Evolutionary conservation across 1,284 basidiomycete genomes (phyloP).

Genomic region (Cryptococcus sp.): DNA sequence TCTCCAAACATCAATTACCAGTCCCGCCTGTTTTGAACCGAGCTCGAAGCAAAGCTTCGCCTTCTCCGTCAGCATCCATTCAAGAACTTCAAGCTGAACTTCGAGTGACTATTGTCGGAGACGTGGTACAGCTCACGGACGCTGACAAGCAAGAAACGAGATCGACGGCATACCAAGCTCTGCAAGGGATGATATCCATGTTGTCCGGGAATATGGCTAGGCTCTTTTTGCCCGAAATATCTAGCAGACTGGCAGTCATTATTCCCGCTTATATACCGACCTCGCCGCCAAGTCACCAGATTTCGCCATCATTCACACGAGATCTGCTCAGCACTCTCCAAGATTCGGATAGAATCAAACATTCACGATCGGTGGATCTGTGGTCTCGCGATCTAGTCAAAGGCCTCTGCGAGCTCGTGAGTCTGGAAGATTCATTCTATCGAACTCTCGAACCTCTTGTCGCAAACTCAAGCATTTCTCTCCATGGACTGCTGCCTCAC

Average conservation of each 20-base stretch:
- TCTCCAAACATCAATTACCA: slow-evolving; percentile 2
- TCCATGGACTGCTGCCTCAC: slow-evolving; percentile 68
- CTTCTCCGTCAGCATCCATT: not conserved
- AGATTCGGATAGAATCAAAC: slow-evolving; percentile 18
- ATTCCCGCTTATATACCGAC: slow-evolving; percentile 1
- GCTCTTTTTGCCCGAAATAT: slow-evolving; percentile 3
- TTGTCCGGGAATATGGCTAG: slow-evolving; percentile 7
- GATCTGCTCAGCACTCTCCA: too few relatives aligned
- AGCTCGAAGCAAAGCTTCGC: not conserved
- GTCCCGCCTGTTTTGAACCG: not conserved
- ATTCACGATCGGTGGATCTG: slow-evolving; percentile 7
- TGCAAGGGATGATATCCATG: slow-evolving; percentile 21
- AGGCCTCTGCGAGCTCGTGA: slow-evolving; percentile 64
- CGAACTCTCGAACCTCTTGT: slow-evolving; percentile 66
- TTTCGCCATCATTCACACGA: too few relatives aligned
- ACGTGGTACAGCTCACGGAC: slow-evolving; percentile 17
- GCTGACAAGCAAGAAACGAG: slow-evolving; percentile 22
- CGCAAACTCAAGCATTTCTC: slow-evolving; percentile 60
- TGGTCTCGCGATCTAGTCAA: slow-evolving; percentile 71
- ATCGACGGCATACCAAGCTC: slow-evolving; percentile 21
- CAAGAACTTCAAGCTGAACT: slow-evolving; percentile 2
- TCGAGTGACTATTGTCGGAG: slow-evolving; percentile 15
- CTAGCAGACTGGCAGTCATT: slow-evolving; percentile 5
- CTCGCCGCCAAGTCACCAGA: too few relatives aligned
- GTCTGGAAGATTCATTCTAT: slow-evolving; percentile 64